Base-by-base conservation (phyloP, 495 filamentous ascomycete genomes). In the Venustampulla echinocandica region DNA sequence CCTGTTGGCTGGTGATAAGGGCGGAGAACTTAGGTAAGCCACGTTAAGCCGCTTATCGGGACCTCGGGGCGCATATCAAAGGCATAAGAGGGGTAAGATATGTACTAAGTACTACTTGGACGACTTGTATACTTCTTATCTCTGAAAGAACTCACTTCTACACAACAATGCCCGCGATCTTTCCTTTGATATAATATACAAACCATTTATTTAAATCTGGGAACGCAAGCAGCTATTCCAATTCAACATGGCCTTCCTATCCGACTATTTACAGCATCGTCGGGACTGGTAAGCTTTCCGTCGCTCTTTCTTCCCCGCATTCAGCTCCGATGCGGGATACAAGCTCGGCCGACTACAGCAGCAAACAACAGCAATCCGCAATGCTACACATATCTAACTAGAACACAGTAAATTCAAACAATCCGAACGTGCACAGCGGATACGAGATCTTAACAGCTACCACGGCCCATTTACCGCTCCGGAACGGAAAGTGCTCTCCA, bases 381-480 rank as follows among this genome's bases (percentile, higher is more conserved):
- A n/a, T n/a, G n/a, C n/a, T n/a, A n/a, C n/a, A n/a, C n/a, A n/a
- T 18, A 21, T 40, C 56, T 55, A 47, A 57, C 30, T 14, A 17
- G 4, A n/a, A 15, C 20, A 24, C 53, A 97, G 92, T 67, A 72
- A 76, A 58, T 71, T 74, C 54, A 98, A 98, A 69, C 85, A 90
- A 60, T 55, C 71, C 28, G 78, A 92, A 54, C 85, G 92, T 14
- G 68, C 71, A 5, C 60, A 70, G 18, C 76, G 83, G 25, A 85
- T 96, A 53, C 67, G 74, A 25, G 68, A 74, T 7, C 76, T 98
- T 5, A 49, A 69, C 4, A 57, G 59, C 4, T 96, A 96, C 67
- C 82, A 77, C 36, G 65, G 62, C 14, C 66, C 79, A 10, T 71
- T 93, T 46, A 76, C 77, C 1, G 23, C 62, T 1, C 22, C 64